These are phyloP conservation scores for Aspergillus transmontanensis DNA, from an alignment of 2,329 filamentous ascomycete species.

Conservation along the genomic window DNA sequence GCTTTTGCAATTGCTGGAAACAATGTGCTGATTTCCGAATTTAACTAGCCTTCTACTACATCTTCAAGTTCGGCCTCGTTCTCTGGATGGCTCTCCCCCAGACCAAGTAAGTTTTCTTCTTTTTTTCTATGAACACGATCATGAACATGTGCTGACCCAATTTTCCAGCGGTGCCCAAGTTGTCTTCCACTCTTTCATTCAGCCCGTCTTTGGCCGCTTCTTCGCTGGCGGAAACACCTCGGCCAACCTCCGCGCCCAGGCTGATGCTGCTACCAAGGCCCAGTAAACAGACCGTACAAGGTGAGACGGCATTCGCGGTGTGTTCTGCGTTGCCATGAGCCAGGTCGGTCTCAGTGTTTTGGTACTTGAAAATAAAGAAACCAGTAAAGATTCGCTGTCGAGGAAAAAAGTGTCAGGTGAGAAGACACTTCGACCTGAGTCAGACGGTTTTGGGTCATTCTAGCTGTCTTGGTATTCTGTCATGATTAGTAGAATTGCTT, in stretches of 20 bases:
- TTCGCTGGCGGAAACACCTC: conserved; percentile 77
- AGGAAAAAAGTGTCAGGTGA: conserved; percentile 1
- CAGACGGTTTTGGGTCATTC: conserved; percentile 10
- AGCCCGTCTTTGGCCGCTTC: conserved; percentile 90
- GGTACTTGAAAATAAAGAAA: not conserved
- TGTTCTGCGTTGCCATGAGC: not conserved
- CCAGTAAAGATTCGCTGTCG: not conserved
- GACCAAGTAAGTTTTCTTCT: conserved; percentile 71
- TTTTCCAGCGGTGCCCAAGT: conserved; percentile 82
- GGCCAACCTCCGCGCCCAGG: conserved; percentile 85
- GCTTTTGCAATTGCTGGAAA: not conserved
- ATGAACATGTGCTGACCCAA: not conserved
- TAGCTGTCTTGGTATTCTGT: conserved; percentile 11
- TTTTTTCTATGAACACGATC: not conserved
- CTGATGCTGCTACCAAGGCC: conserved; percentile 66
- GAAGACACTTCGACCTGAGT: not conserved
- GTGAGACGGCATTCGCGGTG: conserved; percentile 12
- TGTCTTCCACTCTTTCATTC: conserved; percentile 94
- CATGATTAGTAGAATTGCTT: conserved; percentile 20
- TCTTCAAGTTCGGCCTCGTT: conserved; percentile 97
- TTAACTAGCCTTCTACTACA: conserved; percentile 83
- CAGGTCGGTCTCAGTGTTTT: not conserved
- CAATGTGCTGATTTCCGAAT: conserved; percentile 25
- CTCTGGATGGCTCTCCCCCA: conserved; percentile 97
- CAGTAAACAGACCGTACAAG: conserved; percentile 49